phyloP scores from a whole-genome alignment of 2,329 filamentous ascomycete species.

The Fusarium coicis region DNA sequence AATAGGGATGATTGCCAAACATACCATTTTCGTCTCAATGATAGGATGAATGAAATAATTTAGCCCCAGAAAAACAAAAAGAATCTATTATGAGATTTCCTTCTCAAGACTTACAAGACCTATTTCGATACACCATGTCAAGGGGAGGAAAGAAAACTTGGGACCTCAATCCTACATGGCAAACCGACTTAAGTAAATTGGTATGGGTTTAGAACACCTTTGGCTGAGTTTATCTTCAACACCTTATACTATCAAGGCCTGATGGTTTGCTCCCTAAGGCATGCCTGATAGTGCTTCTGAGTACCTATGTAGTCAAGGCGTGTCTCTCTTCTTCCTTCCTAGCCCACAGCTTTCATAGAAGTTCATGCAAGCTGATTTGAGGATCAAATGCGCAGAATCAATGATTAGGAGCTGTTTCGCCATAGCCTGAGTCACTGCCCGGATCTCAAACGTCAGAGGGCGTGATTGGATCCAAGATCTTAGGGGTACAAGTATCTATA shows the following conservation, averaged over 20 bases:
- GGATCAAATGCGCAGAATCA: constrained; percentile 12
- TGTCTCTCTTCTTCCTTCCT: neutral
- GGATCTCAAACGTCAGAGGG: constrained; percentile 29
- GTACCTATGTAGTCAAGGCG: neutral
- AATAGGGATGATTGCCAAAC: constrained; percentile 16
- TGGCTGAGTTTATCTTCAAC: neutral
- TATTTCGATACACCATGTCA: neutral
- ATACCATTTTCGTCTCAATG: constrained; percentile 11
- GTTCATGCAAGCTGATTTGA: constrained; percentile 20
- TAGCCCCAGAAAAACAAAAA: neutral
- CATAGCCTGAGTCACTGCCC: constrained; percentile 41
- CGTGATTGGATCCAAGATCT: constrained; percentile 11
- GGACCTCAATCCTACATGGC: neutral
- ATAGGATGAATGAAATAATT: constrained; percentile 8
- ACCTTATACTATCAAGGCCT: neutral
- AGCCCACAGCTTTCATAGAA: constrained; percentile 2
- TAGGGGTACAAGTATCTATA: constrained; percentile 30
- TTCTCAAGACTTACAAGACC: neutral
- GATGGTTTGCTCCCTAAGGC: neutral
- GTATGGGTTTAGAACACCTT: neutral
- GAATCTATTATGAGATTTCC: neutral
- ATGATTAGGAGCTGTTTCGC: constrained; percentile 34
- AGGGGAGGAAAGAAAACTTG: neutral
- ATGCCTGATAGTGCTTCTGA: neutral
- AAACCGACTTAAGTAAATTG: neutral